phyloP scores from a whole-genome alignment of 768 basidiomycete species.

The Boletus rubescentipes region DNA sequence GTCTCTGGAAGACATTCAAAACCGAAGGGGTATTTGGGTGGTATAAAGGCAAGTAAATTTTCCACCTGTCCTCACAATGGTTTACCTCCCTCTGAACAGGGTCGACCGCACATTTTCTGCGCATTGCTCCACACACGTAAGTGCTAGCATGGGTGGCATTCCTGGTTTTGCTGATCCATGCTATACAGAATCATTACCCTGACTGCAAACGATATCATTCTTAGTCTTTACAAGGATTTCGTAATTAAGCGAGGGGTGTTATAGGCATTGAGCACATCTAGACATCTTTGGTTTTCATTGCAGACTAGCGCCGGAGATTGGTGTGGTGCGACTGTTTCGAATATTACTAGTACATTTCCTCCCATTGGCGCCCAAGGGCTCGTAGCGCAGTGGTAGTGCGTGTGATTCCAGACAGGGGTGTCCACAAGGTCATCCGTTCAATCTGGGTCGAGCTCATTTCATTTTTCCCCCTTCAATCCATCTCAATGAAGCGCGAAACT shows the following conservation, averaged over 20 bases:
- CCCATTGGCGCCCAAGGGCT: slow-evolving; percentile 8
- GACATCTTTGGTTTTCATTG: neutral
- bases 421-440: slow-evolving; percentile 48
- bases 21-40: slow-evolving; percentile 89
- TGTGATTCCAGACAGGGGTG: slow-evolving; percentile 30
- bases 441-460: slow-evolving; percentile 39
- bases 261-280: slow-evolving; percentile 7
- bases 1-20: slow-evolving; percentile 93
- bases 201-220: slow-evolving; percentile 81
- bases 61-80: neutral
- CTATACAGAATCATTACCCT: slow-evolving; percentile 77
- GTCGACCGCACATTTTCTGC: slow-evolving; percentile 89
- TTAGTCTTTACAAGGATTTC: slow-evolving; percentile 59
- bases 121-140: slow-evolving; percentile 91
- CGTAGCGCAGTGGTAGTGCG: slow-evolving; percentile 35
- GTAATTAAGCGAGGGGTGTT: slow-evolving; percentile 7
- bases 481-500: too few species aligned
- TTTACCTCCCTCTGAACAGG: slow-evolving; percentile 43
- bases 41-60: slow-evolving; percentile 75
- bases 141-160: slow-evolving; percentile 22
- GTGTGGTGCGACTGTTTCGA: neutral
- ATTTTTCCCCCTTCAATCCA: neutral
- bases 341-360: too few species aligned
- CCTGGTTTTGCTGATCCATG: neutral
- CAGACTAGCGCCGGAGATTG: too few species aligned